Evolutionary conservation across 495 filamentous ascomycete genomes (phyloP), one percentile per base, ranked within the genome.

Genomic region (Penicillium lagena): DNA sequence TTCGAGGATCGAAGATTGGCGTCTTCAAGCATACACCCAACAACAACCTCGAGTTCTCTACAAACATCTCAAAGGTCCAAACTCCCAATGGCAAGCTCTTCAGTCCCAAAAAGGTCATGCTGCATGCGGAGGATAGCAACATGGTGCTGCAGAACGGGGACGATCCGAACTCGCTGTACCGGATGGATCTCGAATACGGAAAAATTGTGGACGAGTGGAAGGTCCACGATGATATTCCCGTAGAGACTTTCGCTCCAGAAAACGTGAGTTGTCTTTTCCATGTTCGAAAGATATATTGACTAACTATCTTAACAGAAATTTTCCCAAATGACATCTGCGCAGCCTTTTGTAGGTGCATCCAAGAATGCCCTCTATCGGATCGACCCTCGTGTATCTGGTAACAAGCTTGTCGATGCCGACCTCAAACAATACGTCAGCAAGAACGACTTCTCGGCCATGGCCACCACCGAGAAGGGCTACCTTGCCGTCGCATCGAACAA

Each of bases 161-260:
- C 30, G 81, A 96, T 47, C 89, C 94, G 6, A 90, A 98, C 67
- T 88, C 83, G 27, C 72, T 98, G n/a, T 98, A 89, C 57, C 87
- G 87, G 22, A 96, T 98, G 93, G 93, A 98, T 71, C 71, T 98
- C 47, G 94, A 97, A 56, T 94, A 93, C 56, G 93, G 93, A 43
- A 97, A 96, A 71, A 87, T 98, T n/a, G 89, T 97, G 2, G 94
- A 98, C 59, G 94, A 98, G 64, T 98, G 93, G 93, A 96, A 95
- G 53, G 78, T 98, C n/a, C 91, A 98, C 55, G 90, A 98, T 44
- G 89, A 98, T 67, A 96, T 98, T 45, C 79, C 85, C 1, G 89
- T 98, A 40, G 80, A 85, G 13, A 89, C 82, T 7, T 95, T 97
- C 66, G 88, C 83, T 5, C 93, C 94, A 4, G 91, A 95, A 58